Conservation (phyloP, 2,329 filamentous ascomycete species). For the Botrytis elliptica region DNA sequence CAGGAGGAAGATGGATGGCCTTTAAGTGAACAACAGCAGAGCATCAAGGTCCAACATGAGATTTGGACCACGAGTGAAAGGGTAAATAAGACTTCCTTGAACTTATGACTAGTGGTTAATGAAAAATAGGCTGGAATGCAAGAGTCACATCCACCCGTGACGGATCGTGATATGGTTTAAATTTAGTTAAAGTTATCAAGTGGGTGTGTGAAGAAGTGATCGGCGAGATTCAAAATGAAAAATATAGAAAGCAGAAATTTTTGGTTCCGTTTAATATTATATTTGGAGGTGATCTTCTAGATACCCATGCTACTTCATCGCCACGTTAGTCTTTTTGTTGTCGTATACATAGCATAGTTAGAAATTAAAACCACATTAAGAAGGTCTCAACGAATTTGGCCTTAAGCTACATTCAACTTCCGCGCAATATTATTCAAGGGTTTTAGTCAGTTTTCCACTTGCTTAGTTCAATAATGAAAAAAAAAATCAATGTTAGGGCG, state of each 20-base stretch:
- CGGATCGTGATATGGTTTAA: not conserved
- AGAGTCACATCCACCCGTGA: not conserved
- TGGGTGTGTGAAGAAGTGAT: not conserved
- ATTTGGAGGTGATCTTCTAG: not conserved
- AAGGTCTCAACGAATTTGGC: no score
- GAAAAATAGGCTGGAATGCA: not conserved
- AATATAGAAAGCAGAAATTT: not conserved
- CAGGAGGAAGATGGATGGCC: no score
- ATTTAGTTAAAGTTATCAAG: not conserved
- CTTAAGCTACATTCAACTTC: not conserved
- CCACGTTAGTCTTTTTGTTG: not conserved
- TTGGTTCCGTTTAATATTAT: not conserved
- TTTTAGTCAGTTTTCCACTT: not conserved
- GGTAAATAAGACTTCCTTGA: no score
- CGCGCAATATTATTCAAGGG: rapidly evolving
- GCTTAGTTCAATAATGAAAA: not conserved
- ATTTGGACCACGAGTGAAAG: no score
- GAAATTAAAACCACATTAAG: not conserved
- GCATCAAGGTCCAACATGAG: no score
- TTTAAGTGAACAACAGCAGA: no score
- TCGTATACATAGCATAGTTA: not conserved
- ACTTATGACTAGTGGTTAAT: not conserved
- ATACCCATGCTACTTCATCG: not conserved
- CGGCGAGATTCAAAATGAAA: not conserved
- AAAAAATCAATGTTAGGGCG: not conserved